phyloP scores from a whole-genome alignment of 2,329 filamentous ascomycete species.

The Fusarium poae region DNA sequence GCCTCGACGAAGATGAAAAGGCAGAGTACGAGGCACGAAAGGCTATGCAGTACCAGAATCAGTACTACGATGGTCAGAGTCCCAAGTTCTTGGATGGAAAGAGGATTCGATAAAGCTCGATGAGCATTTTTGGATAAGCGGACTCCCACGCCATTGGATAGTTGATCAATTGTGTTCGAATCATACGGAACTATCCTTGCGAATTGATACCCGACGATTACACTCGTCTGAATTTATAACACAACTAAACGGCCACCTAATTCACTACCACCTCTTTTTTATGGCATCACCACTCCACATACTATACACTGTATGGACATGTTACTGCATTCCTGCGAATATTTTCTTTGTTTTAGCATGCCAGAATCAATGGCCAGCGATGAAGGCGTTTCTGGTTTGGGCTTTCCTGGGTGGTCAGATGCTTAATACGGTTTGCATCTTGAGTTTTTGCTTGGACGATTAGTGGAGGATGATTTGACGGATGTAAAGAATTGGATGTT shows the following conservation, averaged over 20 bases:
- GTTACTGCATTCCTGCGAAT: not conserved
- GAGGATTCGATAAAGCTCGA: conserved; percentile 55
- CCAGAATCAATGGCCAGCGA: conserved; percentile 27
- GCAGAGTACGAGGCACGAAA: conserved; percentile 69
- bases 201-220: conserved; percentile 48
- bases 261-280: conserved; percentile 21
- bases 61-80: conserved; percentile 64
- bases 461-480: conserved; percentile 7
- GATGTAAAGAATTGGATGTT: conserved; percentile 12
- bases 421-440: conserved; percentile 16
- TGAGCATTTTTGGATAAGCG: conserved; percentile 14
- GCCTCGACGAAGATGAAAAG: conserved; percentile 73
- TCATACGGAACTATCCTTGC: conserved; percentile 38
- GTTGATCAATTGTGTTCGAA: conserved; percentile 15
- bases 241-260: conserved; percentile 22
- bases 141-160: conserved; percentile 2
- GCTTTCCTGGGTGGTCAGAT: conserved; percentile 5
- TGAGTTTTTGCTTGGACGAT: not conserved
- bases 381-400: conserved; percentile 36
- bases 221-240: conserved; percentile 39
- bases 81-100: conserved; percentile 70
- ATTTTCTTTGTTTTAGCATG: conserved; percentile 26
- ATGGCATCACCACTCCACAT: conserved; percentile 12
- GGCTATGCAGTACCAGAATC: conserved; percentile 59
- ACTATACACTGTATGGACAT: conserved; percentile 15